Conservation (phyloP, 495 filamentous ascomycete species). For the Bryoglossum gracile region DNA sequence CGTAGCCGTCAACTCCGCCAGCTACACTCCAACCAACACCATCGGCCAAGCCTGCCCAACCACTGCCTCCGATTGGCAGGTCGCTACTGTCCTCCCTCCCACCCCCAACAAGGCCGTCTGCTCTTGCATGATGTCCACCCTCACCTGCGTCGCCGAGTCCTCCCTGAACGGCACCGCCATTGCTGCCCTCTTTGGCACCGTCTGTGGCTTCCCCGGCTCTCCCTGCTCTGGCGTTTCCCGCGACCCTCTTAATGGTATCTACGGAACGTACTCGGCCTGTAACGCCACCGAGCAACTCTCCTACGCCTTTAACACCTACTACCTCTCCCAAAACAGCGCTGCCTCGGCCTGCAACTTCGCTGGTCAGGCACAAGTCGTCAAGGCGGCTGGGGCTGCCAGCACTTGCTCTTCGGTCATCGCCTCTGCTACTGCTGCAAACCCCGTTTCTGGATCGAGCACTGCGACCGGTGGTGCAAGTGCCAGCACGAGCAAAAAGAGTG, state of each 20-base stretch:
- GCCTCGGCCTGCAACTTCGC: constrained; percentile 55
- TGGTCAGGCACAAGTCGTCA: constrained; percentile 40
- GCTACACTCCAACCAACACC: constrained; percentile 64
- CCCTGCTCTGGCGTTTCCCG: constrained; percentile 49
- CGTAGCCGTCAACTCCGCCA: constrained; percentile 46
- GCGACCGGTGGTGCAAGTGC: constrained; percentile 29
- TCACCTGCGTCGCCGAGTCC: constrained; percentile 49
- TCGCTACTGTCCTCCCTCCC: constrained; percentile 54
- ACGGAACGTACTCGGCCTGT: constrained; percentile 73
- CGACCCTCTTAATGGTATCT: constrained; percentile 54
- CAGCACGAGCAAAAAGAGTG: constrained; percentile 18
- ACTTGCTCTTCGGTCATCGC: constrained; percentile 51
- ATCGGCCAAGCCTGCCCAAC: constrained; percentile 55
- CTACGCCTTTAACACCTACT: constrained; percentile 62
- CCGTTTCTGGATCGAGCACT: constrained; percentile 2
- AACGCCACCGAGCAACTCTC: constrained; percentile 53
- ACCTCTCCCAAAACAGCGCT: constrained; percentile 33
- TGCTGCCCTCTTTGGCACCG: constrained; percentile 47
- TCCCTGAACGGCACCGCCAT: constrained; percentile 38
- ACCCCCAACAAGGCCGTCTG: constrained; percentile 57
- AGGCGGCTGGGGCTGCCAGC: constrained; percentile 31
- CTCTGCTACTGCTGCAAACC: constrained; percentile 44
- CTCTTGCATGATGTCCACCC: constrained; percentile 53
- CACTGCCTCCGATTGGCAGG: constrained; percentile 47
- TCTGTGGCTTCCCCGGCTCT: constrained; percentile 44